phyloP scores from a whole-genome alignment of 2,329 filamentous ascomycete genomes.

The Setomelanomma holmii region DNA sequence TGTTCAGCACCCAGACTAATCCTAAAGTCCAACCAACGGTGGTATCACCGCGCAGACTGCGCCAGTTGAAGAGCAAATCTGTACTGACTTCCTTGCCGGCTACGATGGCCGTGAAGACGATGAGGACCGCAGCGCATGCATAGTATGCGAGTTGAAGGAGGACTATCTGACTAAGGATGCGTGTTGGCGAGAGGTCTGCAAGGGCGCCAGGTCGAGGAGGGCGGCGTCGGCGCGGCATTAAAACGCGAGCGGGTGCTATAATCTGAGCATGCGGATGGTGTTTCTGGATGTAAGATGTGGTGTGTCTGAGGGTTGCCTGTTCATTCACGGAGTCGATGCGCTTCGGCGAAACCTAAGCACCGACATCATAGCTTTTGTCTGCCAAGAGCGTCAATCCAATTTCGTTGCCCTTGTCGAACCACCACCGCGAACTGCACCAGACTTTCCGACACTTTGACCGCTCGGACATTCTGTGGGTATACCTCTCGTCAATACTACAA shows the following conservation, averaged over 20 bases:
- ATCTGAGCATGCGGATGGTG: conserved; percentile 22
- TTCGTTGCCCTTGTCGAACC: conserved; percentile 9
- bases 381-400: conserved; percentile 29
- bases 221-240: conserved; percentile 65
- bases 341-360: conserved; percentile 25
- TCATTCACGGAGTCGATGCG: conserved; percentile 15
- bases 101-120: conserved; percentile 72
- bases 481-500: not conserved
- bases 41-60: conserved; percentile 69
- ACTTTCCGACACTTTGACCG: not conserved
- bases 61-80: conserved; percentile 69
- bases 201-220: conserved; percentile 71
- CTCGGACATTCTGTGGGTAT: not conserved
- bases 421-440: not conserved
- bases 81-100: conserved; percentile 66
- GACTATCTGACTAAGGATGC: conserved; percentile 71
- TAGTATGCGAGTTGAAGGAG: conserved; percentile 72
- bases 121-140: conserved; percentile 65
- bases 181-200: conserved; percentile 70
- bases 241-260: conserved; percentile 24
- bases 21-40: conserved; percentile 74
- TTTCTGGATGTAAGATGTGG: conserved; percentile 5
- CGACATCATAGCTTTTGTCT: conserved; percentile 27
- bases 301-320: conserved; percentile 24
- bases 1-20: conserved; percentile 71